Base-by-base conservation (phyloP, 2,329 filamentous ascomycete species). In the Ophiocordyceps robertsii region DNA sequence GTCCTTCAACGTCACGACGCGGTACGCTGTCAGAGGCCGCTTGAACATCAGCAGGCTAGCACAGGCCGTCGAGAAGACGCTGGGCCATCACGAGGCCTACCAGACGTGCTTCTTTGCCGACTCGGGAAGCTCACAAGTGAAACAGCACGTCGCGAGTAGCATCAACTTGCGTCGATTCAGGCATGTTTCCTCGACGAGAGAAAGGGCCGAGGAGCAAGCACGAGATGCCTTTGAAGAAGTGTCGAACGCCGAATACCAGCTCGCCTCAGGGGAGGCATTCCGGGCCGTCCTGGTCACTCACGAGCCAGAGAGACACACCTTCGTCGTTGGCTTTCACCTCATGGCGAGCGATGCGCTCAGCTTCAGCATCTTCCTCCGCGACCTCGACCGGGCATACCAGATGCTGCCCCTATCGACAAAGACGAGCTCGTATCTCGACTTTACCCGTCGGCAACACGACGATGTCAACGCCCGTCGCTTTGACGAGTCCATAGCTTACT, bases 311-410 rank as follows among this genome's bases (percentile, higher is more conserved):
- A 42, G 46, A 8, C 64, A 71, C 46, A 64, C 56, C 47, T 45
- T 74, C 2, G 38, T 76, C 0, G 43, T 75, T 12, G 58, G 56
- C 6, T 62, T 60, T 36, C 70, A 75, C 46, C 70, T 74, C 49
- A 72, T 75, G 32, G 56, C 61, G 36, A 64, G 75, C 59, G 72
- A 76, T 45, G 69, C 66, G 1, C 48, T 66, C 31, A 69, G 68
- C 40, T 63, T 62, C 11, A 50, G 66, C 21, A 47, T 72, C 5
- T 53, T 75, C 29, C 47, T 71, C 17, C 37, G 48, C 1, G 69
- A 75, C 35, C 46, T 75, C 21, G 56, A 67, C 21, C 61, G 55
- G 40, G 57, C 52, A 0, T 74, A 73, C 51, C 54, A 56, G n/a
- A 53, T 35, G 33, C 33, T 35, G n/a, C 33, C 33, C 14, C n/a